A percentile compares a stretch with the other conserved stretches of the same genome.
Evolutionary conservation across 202 grass and related monocot species (phyloP).

Genomic region (Schoenoplectus triqueter): DNA sequence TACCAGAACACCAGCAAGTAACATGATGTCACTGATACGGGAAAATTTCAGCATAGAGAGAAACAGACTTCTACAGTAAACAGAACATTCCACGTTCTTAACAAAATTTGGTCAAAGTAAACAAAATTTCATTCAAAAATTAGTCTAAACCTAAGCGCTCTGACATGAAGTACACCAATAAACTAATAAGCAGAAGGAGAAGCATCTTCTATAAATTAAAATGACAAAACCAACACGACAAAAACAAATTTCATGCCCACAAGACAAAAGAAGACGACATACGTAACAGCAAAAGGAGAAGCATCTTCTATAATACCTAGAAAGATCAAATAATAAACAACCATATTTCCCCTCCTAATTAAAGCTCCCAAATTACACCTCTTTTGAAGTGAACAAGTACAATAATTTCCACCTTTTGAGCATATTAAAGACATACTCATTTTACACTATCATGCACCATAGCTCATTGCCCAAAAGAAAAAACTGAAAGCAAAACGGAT

Average conservation of each 20-base stretch:
- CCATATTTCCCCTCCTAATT: not conserved
- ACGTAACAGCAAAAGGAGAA: not conserved
- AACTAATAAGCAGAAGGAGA: not conserved
- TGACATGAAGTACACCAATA: not conserved
- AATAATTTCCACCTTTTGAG: not conserved
- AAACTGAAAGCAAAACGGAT: not conserved
- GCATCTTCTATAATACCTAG: not conserved
- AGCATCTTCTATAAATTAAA: not conserved
- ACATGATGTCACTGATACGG: too few relatives aligned
- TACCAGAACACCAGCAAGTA: too few relatives aligned
- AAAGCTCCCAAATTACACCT: not conserved
- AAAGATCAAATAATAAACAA: conserved; percentile 15
- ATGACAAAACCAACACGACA: not conserved
- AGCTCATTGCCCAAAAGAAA: not conserved
- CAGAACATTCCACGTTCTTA: not conserved
- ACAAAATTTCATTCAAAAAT: not conserved
- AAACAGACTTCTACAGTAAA: too few relatives aligned
- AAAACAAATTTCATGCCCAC: not conserved
- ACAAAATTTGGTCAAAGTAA: not conserved
- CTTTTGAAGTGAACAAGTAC: not conserved
- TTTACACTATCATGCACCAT: not conserved
- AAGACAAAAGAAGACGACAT: not conserved
- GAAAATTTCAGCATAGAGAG: too few relatives aligned
- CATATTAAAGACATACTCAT: not conserved
- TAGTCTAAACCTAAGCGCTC: not conserved